phyloP scores from a whole-genome alignment of 164 flowering plant species.

The Litsea cubeba region DNA sequence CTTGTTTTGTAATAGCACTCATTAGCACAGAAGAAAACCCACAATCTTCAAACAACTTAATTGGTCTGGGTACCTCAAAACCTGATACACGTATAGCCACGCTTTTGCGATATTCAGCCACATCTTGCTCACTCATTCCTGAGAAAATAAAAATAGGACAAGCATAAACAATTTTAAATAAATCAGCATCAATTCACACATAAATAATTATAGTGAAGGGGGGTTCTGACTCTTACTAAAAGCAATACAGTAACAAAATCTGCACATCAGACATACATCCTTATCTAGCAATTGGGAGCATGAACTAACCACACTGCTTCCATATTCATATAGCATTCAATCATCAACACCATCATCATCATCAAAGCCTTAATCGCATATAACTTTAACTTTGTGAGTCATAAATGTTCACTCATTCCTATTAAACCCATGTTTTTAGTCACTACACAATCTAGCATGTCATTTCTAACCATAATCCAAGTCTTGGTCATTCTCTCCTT shows the following conservation, averaged over 20 bases:
- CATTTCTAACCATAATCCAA: too few species aligned
- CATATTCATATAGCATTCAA: too few species aligned
- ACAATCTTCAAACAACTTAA: slow-evolving; percentile 82
- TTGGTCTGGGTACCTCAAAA: slow-evolving; percentile 85
- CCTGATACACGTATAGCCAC: slow-evolving; percentile 93
- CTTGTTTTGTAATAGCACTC: slow-evolving; percentile 84
- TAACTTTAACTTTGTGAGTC: too few species aligned
- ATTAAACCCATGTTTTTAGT: too few species aligned
- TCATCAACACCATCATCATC: too few species aligned
- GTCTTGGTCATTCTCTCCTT: too few species aligned
- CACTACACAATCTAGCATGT: too few species aligned
- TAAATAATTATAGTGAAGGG: neutral
- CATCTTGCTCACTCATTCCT: slow-evolving; percentile 93
- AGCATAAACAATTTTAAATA: neutral
- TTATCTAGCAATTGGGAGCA: neutral
- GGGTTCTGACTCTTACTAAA: too few species aligned
- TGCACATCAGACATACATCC: neutral
- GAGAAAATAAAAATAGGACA: slow-evolving; percentile 7
- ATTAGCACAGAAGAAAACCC: slow-evolving; percentile 71
- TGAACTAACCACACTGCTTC: too few species aligned
- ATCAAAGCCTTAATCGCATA: too few species aligned
- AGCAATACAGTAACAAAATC: too few species aligned
- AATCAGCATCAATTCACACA: neutral
- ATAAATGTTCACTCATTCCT: too few species aligned
- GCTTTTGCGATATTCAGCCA: slow-evolving; percentile 59